Evolutionary conservation across 208 protist genomes (phyloP).

Genomic region (Crithidia sp.): DNA sequence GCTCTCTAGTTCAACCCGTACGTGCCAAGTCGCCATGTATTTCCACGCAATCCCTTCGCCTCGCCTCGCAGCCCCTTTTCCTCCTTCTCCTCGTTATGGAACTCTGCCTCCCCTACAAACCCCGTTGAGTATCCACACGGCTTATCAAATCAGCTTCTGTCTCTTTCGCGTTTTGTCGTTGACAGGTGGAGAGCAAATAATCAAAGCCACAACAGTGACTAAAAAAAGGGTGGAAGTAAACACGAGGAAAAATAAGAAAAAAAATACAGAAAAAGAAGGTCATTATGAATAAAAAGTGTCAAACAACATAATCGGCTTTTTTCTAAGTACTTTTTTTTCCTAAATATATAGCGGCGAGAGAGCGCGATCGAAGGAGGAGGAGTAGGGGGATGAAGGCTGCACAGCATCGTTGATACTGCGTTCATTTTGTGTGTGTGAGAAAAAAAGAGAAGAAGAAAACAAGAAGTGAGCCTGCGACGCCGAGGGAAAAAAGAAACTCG

Average conservation of each 20-base stretch:
- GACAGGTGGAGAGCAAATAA: neutral
- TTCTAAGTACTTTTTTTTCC: too few species aligned
- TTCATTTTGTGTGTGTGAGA: neutral
- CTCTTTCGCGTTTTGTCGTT: neutral
- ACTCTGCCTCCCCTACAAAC: too few species aligned
- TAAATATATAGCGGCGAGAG: neutral
- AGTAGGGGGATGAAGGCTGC: too few species aligned
- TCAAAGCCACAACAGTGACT: too few species aligned
- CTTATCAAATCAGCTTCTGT: neutral
- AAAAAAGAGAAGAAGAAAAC: neutral
- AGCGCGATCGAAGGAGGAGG: neutral
- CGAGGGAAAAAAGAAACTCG: neutral
- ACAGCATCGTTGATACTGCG: constrained; percentile 1
- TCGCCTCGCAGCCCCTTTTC: neutral
- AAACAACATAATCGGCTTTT: too few species aligned
- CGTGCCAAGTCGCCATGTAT: too few species aligned
- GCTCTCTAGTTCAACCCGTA: too few species aligned
- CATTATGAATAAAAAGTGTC: neutral
- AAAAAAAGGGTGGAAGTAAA: neutral
- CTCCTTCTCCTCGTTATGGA: neutral
- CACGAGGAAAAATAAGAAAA: constrained; percentile 2
- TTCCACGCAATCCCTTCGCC: too few species aligned
- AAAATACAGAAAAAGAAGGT: neutral
- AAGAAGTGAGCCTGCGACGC: neutral
- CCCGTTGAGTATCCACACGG: neutral